Percentiles rank a stretch among this genome's conserved stretches.
Evolutionary conservation across 768 basidiomycete species (phyloP).

Genomic region (Austroboletus eburneus): DNA sequence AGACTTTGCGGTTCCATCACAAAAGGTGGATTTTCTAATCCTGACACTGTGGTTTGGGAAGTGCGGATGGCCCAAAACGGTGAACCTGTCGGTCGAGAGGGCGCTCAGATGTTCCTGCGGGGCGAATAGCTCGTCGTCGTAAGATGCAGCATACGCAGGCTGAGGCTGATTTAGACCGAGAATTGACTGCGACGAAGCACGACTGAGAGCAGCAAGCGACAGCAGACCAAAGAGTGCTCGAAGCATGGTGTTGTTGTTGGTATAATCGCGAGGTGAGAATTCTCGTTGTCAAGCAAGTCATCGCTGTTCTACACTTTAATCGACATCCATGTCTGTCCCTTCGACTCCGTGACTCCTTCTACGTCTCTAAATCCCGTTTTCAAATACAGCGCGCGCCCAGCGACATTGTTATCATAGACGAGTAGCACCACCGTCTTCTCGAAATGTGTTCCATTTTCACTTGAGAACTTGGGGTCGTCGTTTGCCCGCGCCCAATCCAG

Average conservation of each 20-base stretch:
- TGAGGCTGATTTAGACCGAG: conserved; percentile 9
- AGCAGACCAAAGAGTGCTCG: conserved; percentile 12
- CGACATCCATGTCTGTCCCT: conserved; percentile 23
- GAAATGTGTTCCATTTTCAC: neutral
- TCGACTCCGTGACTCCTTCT: conserved; percentile 2
- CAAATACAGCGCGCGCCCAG: conserved; percentile 17
- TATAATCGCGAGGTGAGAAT: neutral
- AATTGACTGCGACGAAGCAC: conserved; percentile 20
- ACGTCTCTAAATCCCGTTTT: conserved; percentile 19
- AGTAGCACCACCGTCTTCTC: conserved; percentile 19
- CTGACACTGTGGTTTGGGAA: conserved; percentile 43
- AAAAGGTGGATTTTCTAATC: conserved; percentile 38
- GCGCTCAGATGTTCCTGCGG: conserved; percentile 30
- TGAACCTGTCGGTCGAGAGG: conserved; percentile 32
- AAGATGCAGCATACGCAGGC: conserved; percentile 9
- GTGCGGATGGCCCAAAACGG: conserved; percentile 37
- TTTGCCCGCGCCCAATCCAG: conserved; percentile 24
- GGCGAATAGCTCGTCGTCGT: conserved; percentile 31
- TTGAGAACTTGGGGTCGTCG: conserved; percentile 9
- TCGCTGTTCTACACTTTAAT: conserved; percentile 20
- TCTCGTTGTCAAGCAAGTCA: neutral
- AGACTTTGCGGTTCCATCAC: conserved; percentile 39
- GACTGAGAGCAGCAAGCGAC: conserved; percentile 12
- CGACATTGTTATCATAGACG: conserved; percentile 12
- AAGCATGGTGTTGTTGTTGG: neutral